These are phyloP conservation scores for Bipolaris oryzae DNA, from an alignment of 2,329 filamentous ascomycete species.

Conservation along the genomic window DNA sequence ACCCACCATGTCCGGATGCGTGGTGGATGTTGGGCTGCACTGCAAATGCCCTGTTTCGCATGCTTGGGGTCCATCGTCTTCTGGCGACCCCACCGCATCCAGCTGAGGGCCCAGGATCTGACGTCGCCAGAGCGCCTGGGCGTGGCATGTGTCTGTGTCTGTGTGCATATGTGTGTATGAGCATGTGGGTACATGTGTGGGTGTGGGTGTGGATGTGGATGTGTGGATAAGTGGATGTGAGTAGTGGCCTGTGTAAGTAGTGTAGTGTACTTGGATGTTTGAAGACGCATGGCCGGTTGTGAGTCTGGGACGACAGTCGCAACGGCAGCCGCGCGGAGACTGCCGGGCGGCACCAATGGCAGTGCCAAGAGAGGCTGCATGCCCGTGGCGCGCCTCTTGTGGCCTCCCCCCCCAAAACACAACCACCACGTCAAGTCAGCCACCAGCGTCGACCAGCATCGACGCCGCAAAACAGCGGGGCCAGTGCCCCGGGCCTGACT, in stretches of 20 bases:
- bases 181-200: not conserved
- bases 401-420: not conserved
- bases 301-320: not conserved
- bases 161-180: not conserved
- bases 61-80: not conserved
- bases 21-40: conserved; percentile 11
- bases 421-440: not conserved
- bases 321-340: conserved; percentile 2
- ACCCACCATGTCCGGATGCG: not conserved
- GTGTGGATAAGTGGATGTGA: not conserved
- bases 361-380: conserved; percentile 8
- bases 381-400: not conserved
- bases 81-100: conserved; percentile 7
- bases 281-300: conserved; percentile 2
- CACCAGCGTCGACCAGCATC: conserved; percentile 6
- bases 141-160: not conserved
- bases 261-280: not conserved
- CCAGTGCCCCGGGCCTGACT: not conserved
- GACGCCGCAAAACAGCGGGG: not conserved
- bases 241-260: too few species aligned
- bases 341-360: conserved; percentile 4
- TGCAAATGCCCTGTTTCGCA: not conserved
- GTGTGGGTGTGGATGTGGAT: not conserved
- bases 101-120: conserved; percentile 3
- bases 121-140: conserved; percentile 4